These are phyloP conservation scores for Fusarium albidum DNA, from an alignment of 2,329 filamentous ascomycete species.

Conservation along the genomic window DNA sequence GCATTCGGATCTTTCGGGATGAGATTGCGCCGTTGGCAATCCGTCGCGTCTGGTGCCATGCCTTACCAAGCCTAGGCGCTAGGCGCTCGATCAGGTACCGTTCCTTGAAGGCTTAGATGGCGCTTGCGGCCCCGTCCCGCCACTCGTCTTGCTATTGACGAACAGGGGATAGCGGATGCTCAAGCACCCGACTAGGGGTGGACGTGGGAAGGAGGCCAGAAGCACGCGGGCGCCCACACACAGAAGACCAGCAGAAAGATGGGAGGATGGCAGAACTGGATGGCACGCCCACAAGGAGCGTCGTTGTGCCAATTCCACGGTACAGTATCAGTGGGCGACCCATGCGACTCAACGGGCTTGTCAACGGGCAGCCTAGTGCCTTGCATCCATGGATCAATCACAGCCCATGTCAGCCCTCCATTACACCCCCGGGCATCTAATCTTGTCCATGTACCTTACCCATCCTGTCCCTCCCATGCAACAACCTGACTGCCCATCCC, in stretches of 20 bases:
- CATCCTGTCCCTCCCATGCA: not conserved
- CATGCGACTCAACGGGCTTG: constrained; percentile 5
- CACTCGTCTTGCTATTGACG: constrained; percentile 30
- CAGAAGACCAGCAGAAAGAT: constrained; percentile 1
- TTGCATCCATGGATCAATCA: constrained; percentile 40
- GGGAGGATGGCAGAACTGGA: too few relatives aligned
- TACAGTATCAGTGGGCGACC: not conserved
- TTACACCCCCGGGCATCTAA: constrained; percentile 24
- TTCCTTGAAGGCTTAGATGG: constrained; percentile 40
- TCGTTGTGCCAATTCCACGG: not conserved
- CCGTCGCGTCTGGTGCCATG: not conserved
- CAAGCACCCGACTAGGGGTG: constrained; percentile 28
- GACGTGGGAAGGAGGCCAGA: constrained; percentile 26
- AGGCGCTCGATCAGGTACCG: constrained; percentile 36
- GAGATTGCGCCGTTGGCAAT: constrained; percentile 1
- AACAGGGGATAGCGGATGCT: constrained; percentile 34
- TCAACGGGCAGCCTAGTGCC: constrained; percentile 29
- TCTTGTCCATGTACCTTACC: constrained; percentile 17
- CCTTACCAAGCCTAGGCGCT: constrained; percentile 30
- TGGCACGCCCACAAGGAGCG: not conserved
- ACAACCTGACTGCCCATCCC: constrained; percentile 17
- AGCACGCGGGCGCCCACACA: constrained; percentile 27
- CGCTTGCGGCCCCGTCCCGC: constrained; percentile 41
- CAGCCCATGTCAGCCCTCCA: constrained; percentile 16
- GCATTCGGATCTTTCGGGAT: constrained; percentile 25